Base-by-base conservation (phyloP, 306 rosid genomes). In the Dalbergia oliveri region DNA sequence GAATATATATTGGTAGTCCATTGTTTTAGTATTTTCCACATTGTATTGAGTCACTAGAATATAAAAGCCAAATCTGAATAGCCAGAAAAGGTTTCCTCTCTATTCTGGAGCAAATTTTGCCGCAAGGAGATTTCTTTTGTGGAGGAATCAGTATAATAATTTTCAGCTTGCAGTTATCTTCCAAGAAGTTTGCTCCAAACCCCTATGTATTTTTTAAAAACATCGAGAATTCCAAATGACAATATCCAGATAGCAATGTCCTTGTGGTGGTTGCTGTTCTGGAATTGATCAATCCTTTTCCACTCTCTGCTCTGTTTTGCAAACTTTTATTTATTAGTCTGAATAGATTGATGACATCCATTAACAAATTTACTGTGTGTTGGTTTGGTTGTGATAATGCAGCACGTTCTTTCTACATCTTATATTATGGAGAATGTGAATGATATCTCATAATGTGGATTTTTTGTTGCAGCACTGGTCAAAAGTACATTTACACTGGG, bases 401-500 rank as follows among this genome's bases (percentile, higher is more conserved):
- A 64, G 57, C 31, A 51, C 61, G 51, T 54, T 73, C 75, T 76
- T 37, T 77, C 35, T 56, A 45, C 49, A 73, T 69, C 54, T 47
- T 8, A 47, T 47, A 47, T 47, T 4, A 47, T 47, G 53, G 10
- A 10, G 53, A 11, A 47, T 47, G n/a, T 12, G 53, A 47, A 47
- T 47, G 53, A 10, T 47, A 47, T 10, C 53, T 10, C 53, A 47
- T 47, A 10, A 11, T 45, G 41, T 39, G 49, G 77, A 61, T 81
- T 72, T 74, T 72, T 56, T 81, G 9, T 87, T 87, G 92, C 97
- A 94, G 97, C 91, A 94, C 97, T 6, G 99, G 97, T 67, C 99
- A 90, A 76, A 92, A 94, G 87, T 94, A 90, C 91, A 94, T 94
- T 73, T 94, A 91, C 88, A 94, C 97, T 0, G 97, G 97, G n/a